phyloP scores from a whole-genome alignment of 2,329 filamentous ascomycete genomes.

The Emericellopsis atlantica region DNA sequence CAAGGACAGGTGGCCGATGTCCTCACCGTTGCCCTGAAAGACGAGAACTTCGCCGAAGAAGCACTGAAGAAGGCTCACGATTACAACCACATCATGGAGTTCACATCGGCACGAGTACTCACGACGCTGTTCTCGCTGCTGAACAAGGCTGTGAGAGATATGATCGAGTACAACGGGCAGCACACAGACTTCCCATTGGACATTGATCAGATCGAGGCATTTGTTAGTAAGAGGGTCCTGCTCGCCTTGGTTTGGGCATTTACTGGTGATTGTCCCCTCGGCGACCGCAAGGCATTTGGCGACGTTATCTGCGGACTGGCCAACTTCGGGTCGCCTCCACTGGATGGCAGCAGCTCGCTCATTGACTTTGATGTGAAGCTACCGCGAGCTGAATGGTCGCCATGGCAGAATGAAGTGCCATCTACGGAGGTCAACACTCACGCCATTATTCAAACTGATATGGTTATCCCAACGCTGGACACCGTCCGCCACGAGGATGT shows the following conservation, averaged over 20 bases:
- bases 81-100: slow-evolving; percentile 97
- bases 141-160: slow-evolving; percentile 83
- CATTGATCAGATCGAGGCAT: slow-evolving; percentile 77
- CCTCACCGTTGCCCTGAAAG: slow-evolving; percentile 61
- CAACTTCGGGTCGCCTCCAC: slow-evolving; percentile 71
- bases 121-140: slow-evolving; percentile 90
- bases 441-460: slow-evolving; percentile 93
- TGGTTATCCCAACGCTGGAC: slow-evolving; percentile 95
- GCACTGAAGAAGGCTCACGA: slow-evolving; percentile 63
- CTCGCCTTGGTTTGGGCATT: slow-evolving; percentile 91
- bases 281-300: slow-evolving; percentile 79
- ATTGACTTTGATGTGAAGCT: slow-evolving; percentile 92
- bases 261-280: slow-evolving; percentile 84
- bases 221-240: slow-evolving; percentile 85
- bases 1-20: slow-evolving; percentile 73
- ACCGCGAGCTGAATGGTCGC: slow-evolving; percentile 76
- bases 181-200: slow-evolving; percentile 91
- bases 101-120: slow-evolving; percentile 79
- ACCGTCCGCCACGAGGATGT: slow-evolving; percentile 97
- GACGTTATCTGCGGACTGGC: slow-evolving; percentile 73
- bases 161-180: slow-evolving; percentile 92
- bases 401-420: slow-evolving; percentile 92
- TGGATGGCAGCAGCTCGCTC: slow-evolving; percentile 68
- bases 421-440: slow-evolving; percentile 96
- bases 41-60: slow-evolving; percentile 69